Evolutionary conservation across 2,329 filamentous ascomycete genomes (phyloP).

Genomic region (Aureobasidium melanogenum): DNA sequence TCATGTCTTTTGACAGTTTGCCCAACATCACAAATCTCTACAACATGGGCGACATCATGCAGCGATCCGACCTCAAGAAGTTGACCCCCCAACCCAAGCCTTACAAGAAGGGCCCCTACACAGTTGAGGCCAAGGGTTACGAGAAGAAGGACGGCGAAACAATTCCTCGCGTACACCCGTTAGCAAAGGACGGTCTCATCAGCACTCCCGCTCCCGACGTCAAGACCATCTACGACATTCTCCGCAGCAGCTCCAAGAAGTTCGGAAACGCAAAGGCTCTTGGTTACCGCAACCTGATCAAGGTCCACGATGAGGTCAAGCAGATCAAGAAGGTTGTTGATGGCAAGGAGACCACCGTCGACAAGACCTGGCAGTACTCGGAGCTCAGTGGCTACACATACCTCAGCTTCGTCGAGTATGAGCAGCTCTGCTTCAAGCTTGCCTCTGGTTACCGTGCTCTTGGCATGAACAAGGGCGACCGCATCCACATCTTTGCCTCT

Average conservation of each 20-base stretch:
- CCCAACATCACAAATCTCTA: conserved; percentile 2
- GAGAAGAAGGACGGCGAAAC: conserved; percentile 71
- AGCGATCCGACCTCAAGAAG: conserved; percentile 37
- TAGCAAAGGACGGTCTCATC: conserved; percentile 61
- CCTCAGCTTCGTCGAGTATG: conserved; percentile 71
- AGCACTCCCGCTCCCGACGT: conserved; percentile 59
- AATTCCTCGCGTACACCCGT: conserved; percentile 66
- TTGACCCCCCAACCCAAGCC: conserved; percentile 38
- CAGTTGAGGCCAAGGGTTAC: conserved; percentile 60
- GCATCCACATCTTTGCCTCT: conserved; percentile 74
- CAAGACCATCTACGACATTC: conserved; percentile 69
- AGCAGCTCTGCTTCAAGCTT: conserved; percentile 57
- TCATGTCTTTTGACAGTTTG: conserved; percentile 13
- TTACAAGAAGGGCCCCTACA: conserved; percentile 62
- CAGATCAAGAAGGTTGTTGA: conserved; percentile 84
- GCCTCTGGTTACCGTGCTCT: conserved; percentile 67
- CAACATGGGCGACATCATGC: conserved; percentile 26
- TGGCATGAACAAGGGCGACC: conserved; percentile 58
- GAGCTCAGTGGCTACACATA: conserved; percentile 73
- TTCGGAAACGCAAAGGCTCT: conserved; percentile 44
- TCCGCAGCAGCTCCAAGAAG: conserved; percentile 57
- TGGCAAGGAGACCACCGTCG: conserved; percentile 67
- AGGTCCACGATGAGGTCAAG: conserved; percentile 74
- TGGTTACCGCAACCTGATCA: conserved; percentile 64
- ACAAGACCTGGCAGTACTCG: conserved; percentile 87